These are phyloP conservation scores for Elsinoe ampelina DNA, from an alignment of 2,329 filamentous ascomycete species.

Conservation along the genomic window DNA sequence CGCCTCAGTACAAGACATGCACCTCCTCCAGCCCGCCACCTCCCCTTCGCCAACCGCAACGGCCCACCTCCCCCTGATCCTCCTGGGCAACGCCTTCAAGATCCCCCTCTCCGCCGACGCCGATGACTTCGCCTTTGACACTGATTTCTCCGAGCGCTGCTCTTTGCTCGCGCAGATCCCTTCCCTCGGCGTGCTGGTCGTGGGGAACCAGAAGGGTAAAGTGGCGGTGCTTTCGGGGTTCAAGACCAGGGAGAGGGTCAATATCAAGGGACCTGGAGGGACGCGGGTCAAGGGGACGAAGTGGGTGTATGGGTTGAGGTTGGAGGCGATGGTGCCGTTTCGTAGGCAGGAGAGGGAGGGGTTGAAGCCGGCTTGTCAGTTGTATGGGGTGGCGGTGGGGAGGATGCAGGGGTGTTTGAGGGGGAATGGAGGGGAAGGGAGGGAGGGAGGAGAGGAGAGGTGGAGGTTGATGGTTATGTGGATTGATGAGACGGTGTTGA, in stretches of 20 bases:
- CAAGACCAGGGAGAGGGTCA: conserved; percentile 32
- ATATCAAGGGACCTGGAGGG: neutral
- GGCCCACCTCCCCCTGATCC: conserved; percentile 14
- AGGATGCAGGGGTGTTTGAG: conserved; percentile 45
- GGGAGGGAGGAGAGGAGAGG: conserved; percentile 34
- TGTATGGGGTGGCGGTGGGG: conserved; percentile 60
- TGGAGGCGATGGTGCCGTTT: conserved; percentile 49
- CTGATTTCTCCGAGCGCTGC: conserved; percentile 40
- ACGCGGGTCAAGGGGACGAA: conserved; percentile 36
- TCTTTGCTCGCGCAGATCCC: conserved; percentile 57
- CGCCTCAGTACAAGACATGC: conserved; percentile 34
- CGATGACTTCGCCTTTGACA: conserved; percentile 23
- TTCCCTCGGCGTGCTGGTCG: conserved; percentile 59
- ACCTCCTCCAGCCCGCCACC: conserved; percentile 32
- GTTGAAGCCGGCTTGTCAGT: conserved; percentile 39
- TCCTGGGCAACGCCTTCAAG: conserved; percentile 27
- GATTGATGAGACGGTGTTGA: conserved; percentile 58
- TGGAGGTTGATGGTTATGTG: conserved; percentile 66
- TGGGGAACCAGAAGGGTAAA: conserved; percentile 58
- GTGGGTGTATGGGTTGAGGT: conserved; percentile 37
- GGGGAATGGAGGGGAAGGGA: conserved; percentile 21
- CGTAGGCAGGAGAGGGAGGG: conserved; percentile 42
- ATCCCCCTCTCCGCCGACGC: conserved; percentile 27
- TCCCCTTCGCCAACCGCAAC: neutral
- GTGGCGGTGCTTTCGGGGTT: conserved; percentile 51